Base-by-base conservation (phyloP, 768 basidiomycete genomes). In the Grammothele lineata region DNA sequence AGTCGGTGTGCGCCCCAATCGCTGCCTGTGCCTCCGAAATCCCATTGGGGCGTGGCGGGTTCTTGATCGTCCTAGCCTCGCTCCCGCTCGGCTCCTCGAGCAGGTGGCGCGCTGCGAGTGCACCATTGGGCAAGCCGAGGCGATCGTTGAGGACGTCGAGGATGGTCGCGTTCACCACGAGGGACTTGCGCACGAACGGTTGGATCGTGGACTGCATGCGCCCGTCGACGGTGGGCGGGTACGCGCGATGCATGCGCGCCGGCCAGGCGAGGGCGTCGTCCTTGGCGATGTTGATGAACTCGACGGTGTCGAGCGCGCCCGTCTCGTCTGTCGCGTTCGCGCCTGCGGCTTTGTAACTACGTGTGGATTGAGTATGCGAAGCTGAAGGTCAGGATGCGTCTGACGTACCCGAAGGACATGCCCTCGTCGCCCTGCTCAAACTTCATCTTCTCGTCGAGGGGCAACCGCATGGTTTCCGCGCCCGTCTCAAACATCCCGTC, bases 341-440 rank as follows among this genome's bases (percentile, higher is more conserved):
- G 53, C 68, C 68, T 0, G 59, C 53, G 33, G 61, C 65, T 35
- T 67, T 63, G 51, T 63, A 65, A 10, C 60, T 63, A 40, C 3
- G 36, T 4, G 18, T 2, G 10, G 3, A 4, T 11, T 23, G 30
- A 24, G 14, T 23, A 32, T 32, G 30, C 8, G 8, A 32, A 32
- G 30, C 15, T 9, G 30, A 32, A 32, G 30, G 30, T 15, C 15
- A 8, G 30, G 8, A 9, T 15, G 30, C 15, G 30, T 8, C 15
- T 9, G 51, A 15, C 50, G 14, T 37, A 60, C 71, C 72, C 72
- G 37, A 67, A 72, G 2, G 72, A 71, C n/a, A 53, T 51, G 0
- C 72, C 73, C 1, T 44, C 50, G 33, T 72, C 68, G 0, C 70
- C 74, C 45, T 70, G 70, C 52, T 74, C 73, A 40, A 58, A 76